Evolutionary conservation across 2,329 filamentous ascomycete genomes (phyloP).

Genomic region (Talaromyces sp.): DNA sequence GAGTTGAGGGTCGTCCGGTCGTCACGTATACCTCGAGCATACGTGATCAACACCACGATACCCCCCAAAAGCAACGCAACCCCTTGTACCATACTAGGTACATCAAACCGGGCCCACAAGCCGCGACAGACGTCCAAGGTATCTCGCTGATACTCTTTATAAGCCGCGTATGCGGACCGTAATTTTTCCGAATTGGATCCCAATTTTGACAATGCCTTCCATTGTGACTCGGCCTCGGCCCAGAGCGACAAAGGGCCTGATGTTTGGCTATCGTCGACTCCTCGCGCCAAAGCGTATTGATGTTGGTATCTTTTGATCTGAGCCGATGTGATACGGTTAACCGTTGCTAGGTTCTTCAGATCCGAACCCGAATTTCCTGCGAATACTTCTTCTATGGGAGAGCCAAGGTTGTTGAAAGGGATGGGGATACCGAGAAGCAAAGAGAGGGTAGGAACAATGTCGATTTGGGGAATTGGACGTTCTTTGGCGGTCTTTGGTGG

Average conservation of each 20-base stretch:
- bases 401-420: slow-evolving; percentile 91
- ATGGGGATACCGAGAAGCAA: slow-evolving; percentile 86
- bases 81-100: slow-evolving; percentile 78
- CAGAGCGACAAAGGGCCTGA: slow-evolving; percentile 57
- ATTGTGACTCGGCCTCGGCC: slow-evolving; percentile 54
- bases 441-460: slow-evolving; percentile 87
- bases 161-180: slow-evolving; percentile 51
- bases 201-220: slow-evolving; percentile 42
- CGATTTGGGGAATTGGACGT: slow-evolving; percentile 74
- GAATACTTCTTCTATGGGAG: slow-evolving; percentile 92
- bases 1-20: slow-evolving; percentile 52
- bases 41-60: slow-evolving; percentile 66
- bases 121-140: slow-evolving; percentile 75
- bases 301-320: slow-evolving; percentile 87
- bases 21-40: slow-evolving; percentile 57
- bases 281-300: slow-evolving; percentile 71
- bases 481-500: slow-evolving; percentile 67
- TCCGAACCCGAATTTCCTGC: slow-evolving; percentile 63
- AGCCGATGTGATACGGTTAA: slow-evolving; percentile 71
- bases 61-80: slow-evolving; percentile 66
- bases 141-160: slow-evolving; percentile 69
- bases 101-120: slow-evolving; percentile 89
- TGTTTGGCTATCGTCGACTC: slow-evolving; percentile 58
- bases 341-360: slow-evolving; percentile 72
- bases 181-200: slow-evolving; percentile 33